Base-by-base conservation (phyloP, 2,329 filamentous ascomycete genomes). In the Botrytis aclada region DNA sequence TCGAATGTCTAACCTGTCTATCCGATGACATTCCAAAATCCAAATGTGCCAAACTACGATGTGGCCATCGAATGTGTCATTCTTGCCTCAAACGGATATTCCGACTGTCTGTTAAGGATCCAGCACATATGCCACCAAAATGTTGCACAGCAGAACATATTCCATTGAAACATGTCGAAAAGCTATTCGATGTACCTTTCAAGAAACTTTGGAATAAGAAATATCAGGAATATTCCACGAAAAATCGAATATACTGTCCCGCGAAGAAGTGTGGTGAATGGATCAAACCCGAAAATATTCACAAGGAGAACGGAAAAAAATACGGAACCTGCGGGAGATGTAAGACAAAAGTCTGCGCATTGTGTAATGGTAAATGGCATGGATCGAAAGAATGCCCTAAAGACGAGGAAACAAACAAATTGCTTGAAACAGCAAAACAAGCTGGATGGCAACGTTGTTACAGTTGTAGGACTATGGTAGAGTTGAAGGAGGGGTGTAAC, bases 131-230 rank as follows among this genome's bases (percentile, higher is more conserved):
- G 93, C 93, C 94, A 29, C 94, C 94, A 0, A 88, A 86, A 80
- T 97, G 94, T 82, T 97, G 94, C 82, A 91, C 88, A 4, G 79
- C 87, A 32, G 88, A 93, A 20, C 87, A 89, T 77, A 97, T 97
- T 73, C 89, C 92, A 0, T 83, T 94, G 10, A 90, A 89, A 76
- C 89, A 94, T 80, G 94, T 95, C 41, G 92, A 95, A 20, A 86
- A 86, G 37, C 84, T 96, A 12, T 94, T 97, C 79, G 88, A 93
- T 78, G 80, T 85, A 73, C 85, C 87, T 70, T 95, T 96, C 85
- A 95, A 96, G 83, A 88, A 86, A 76, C 85, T 85, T 1, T 97
- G 93, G 93, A 95, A 96, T 80, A 87, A 87, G 73, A 95, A 94
- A 79, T 96, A 91, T 79, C 85, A 90, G 77, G 93, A 97, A 80